Percentiles rank a stretch among this genome's conserved stretches.
Evolutionary conservation across 2,329 filamentous ascomycete genomes (phyloP).

Genomic region (Calonectria pseudoreteaudii): DNA sequence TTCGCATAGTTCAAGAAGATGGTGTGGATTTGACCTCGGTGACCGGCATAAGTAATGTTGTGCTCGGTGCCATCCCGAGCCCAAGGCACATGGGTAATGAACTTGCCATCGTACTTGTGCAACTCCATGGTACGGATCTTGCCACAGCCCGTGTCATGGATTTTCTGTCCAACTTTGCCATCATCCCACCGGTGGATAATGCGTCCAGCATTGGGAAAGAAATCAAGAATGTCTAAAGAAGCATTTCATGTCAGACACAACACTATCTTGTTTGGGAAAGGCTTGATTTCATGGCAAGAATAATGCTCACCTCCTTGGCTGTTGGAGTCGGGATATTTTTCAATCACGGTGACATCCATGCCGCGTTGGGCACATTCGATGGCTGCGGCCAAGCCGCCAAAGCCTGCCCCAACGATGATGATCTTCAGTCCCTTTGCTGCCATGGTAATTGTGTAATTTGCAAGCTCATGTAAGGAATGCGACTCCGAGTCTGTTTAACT

Average conservation of each 20-base stretch:
- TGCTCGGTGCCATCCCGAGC: constrained; percentile 19
- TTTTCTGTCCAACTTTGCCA: constrained; percentile 22
- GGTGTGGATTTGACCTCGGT: constrained; percentile 19
- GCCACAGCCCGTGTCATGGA: constrained; percentile 21
- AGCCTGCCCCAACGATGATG: constrained; percentile 6
- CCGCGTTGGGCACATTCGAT: constrained; percentile 24
- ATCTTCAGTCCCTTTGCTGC: constrained; percentile 10
- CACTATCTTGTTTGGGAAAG: not conserved
- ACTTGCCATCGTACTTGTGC: constrained; percentile 23
- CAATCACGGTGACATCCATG: constrained; percentile 21
- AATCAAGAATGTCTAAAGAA: constrained; percentile 17
- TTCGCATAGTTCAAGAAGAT: constrained; percentile 19
- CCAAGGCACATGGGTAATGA: constrained; percentile 14
- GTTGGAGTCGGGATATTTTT: constrained; percentile 26
- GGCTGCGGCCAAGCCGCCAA: constrained; percentile 14
- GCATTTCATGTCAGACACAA: not conserved
- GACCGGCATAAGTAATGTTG: constrained; percentile 22
- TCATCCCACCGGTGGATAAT: constrained; percentile 17
- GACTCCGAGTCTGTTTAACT: not conserved
- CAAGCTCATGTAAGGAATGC: not conserved
- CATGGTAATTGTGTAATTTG: constrained; percentile 1
- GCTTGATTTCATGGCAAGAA: not conserved
- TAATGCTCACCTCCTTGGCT: constrained; percentile 17
- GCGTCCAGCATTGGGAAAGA: constrained; percentile 22
- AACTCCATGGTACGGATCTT: constrained; percentile 18